Base-by-base conservation (phyloP, 306 rosid species). In the Lablab purpureus region DNA sequence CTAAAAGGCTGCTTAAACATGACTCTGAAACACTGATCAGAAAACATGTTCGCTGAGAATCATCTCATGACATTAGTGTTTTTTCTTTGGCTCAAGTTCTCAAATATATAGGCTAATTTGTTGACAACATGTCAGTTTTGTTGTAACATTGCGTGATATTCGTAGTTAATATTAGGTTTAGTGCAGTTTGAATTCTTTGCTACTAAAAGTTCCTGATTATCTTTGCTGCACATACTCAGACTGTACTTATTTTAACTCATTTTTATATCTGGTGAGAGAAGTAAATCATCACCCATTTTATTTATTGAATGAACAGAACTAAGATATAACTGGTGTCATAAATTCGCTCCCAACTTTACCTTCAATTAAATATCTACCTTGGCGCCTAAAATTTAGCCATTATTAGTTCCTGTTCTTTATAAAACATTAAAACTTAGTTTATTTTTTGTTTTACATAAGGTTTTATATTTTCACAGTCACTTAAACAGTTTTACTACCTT, bases 121-220 rank as follows among this genome's bases (percentile, higher is more conserved):
- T 73, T 63, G 83, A 55, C 54, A 64, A 52, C 34, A 37, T 58
- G 25, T 51, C 77, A 80, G 58, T 85, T 82, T 83, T 85, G 85
- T 27, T 77, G 77, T 64, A 55, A 49, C 69, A 43, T 80, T 73
- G 81, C 54, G 27, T 72, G 59, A 72, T 69, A 34, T 45, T 47
- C 18, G 6, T 54, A 45, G 74, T 73, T 37, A 56, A 55, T 67
- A 19, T 67, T 25, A 83, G 75, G 75, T 52, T 50, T 23, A 64
- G 67, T 51, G 21, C 67, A 54, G 67, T 64, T 76, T 71, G 60
- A 60, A 85, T 77, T 81, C 67, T 74, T 78, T 85, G 76, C 74
- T 64, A 27, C 86, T 74, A 77, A 52, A 80, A 52, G 51, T 34
- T 23, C 19, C 60, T 65, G 47, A 47, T 46, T 73, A 12, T 77